Evolutionary conservation across 225 moss, liverwort and hornwort genomes (phyloP), one percentile per base, ranked within the genome.

Genomic region (Neckera pumila): DNA sequence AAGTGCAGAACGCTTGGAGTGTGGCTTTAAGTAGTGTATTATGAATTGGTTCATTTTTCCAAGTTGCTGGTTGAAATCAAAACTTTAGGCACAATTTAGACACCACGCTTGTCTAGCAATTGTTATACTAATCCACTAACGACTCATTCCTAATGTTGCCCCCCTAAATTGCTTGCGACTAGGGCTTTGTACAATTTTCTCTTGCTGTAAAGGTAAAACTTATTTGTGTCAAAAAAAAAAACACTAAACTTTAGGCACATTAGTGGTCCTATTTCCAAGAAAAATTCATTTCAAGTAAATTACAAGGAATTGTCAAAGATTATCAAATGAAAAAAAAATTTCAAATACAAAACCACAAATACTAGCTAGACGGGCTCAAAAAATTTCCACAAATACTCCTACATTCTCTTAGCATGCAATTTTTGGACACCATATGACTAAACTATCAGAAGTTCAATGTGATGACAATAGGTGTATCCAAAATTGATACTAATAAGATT

Each of bases 251-350:
- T 36, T 11, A 36, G 6, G n/a, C 4, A 67, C 12, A 11, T n/a
- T 21, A 11, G 0, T 0, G 2, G n/a, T n/a, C 0, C 4, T 1
- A 21, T 12, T 67, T 65, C 19, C 5, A 5, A 16, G 34, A 5
- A 9, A 17, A 8, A 9, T 17, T 3, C 6, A 34, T 65, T 65
- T 18, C 6, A 20, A 66, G 2, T 36, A 20, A n/a, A 21, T 66
- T n/a, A 3, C 2, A 12, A 20, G n/a, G 11, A n/a, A 21, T 6
- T n/a, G 12, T 6, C 21, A 1, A 6, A n/a, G 7, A n/a, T 66
- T 65, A 4, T 66, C 12, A 66, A n/a, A 21, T n/a, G 21, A n/a
- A n/a, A n/a, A 66, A 11, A 20, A 7, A 7, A 11, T 36, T 36
- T 1, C 1, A 6, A 66, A 20, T 20, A 66, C 10, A 19, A 66